Conservation (phyloP, 768 basidiomycete genomes). For the Udeniomyces megalosporus region DNA sequence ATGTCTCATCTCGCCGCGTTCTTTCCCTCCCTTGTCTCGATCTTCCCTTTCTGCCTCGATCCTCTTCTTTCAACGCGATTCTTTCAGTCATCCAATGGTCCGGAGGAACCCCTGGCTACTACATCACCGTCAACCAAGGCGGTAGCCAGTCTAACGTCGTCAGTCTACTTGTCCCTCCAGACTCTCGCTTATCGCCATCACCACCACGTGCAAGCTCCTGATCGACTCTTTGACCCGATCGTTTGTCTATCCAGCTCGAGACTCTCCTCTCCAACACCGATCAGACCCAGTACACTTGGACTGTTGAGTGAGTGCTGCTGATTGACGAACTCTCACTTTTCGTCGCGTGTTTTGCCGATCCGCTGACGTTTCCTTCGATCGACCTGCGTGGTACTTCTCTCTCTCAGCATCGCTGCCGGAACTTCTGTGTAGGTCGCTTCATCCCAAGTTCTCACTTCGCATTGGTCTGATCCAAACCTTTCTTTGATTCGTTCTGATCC, state of each 20-base stretch:
- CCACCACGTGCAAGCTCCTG: no score
- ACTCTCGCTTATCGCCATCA: not conserved
- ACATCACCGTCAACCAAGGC: constrained; percentile 15
- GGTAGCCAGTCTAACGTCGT: constrained; percentile 8
- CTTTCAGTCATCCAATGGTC: not conserved
- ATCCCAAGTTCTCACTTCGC: not conserved
- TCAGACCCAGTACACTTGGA: constrained; percentile 16
- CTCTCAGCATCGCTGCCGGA: not conserved
- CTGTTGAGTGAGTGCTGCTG: constrained; percentile 5
- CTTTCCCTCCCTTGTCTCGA: not conserved
- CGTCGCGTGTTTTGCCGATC: not conserved
- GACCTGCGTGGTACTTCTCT: not conserved
- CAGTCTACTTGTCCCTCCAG: not conserved
- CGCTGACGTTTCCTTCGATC: no score
- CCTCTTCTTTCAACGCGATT: not conserved
- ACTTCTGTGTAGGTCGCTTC: not conserved
- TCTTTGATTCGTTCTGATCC: not conserved
- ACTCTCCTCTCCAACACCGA: not conserved
- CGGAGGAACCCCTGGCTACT: constrained; percentile 16
- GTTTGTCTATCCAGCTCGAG: constrained; percentile 7
- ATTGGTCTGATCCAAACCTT: not conserved
- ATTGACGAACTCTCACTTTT: not conserved
- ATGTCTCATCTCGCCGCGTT: not conserved
- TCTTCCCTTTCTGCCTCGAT: not conserved
- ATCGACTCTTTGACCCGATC: not conserved